Evolutionary conservation across 164 flowering plant species (phyloP).

Genomic region (Brasenia schreberi): DNA sequence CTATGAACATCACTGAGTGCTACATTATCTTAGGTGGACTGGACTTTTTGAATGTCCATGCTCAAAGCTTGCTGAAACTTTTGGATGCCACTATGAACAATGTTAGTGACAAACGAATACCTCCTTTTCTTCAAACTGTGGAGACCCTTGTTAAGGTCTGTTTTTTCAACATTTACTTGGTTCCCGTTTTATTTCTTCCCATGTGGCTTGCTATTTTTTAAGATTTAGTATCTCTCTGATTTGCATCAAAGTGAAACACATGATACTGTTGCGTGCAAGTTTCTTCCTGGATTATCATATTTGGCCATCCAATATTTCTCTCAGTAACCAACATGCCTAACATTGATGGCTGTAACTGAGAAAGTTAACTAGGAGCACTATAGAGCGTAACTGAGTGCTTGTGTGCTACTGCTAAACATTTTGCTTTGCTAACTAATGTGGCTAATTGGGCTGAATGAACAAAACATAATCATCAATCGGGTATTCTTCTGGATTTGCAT

Average conservation of each 20-base stretch:
- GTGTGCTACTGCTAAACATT: no score
- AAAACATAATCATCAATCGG: no score
- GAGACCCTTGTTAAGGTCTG: constrained; percentile 79
- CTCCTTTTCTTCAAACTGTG: constrained; percentile 65
- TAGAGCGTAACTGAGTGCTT: no score
- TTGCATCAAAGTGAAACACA: background rate
- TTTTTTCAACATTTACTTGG: background rate
- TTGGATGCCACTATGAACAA: constrained; percentile 73
- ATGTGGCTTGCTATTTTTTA: background rate
- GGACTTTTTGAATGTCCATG: constrained; percentile 69
- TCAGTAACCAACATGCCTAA: no score
- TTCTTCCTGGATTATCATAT: background rate
- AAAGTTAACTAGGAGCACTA: no score
- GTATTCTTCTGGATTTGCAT: no score
- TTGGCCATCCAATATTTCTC: background rate
- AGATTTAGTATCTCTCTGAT: background rate
- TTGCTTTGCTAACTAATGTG: no score
- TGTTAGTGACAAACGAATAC: constrained; percentile 83
- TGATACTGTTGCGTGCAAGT: background rate
- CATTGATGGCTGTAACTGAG: no score
- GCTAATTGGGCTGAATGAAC: no score
- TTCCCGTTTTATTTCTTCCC: background rate
- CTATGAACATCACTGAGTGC: constrained; percentile 55
- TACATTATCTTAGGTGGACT: constrained; percentile 75
- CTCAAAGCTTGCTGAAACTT: constrained; percentile 54